phyloP scores from a whole-genome alignment of 768 basidiomycete genomes.

The Lentinus brumalis region DNA sequence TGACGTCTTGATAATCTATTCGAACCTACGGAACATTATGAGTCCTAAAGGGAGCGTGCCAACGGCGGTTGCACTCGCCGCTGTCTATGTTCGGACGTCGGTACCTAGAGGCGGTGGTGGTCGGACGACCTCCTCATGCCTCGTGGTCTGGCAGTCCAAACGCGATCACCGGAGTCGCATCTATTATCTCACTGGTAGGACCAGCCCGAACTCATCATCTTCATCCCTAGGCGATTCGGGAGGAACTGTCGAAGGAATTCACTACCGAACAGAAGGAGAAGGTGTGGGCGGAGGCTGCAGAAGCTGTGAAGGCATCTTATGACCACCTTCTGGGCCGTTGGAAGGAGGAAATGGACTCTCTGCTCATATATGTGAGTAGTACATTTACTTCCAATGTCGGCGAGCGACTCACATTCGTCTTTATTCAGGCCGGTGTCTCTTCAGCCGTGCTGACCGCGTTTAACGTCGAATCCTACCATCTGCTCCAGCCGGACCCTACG shows the following conservation, averaged over 20 bases:
- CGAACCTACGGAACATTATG: too few relatives aligned
- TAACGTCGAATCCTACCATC: conserved; percentile 19
- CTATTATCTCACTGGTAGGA: too few relatives aligned
- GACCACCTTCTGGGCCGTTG: conserved; percentile 18
- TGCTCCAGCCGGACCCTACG: conserved; percentile 15
- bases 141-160: too few relatives aligned
- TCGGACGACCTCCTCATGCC: too few relatives aligned
- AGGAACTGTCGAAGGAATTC: background rate
- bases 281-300: conserved; percentile 5
- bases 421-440: conserved; percentile 24
- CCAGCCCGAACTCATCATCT: too few relatives aligned
- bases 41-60: too few relatives aligned
- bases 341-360: conserved; percentile 25
- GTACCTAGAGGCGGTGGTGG: too few relatives aligned
- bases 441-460: conserved; percentile 29
- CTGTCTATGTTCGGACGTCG: too few relatives aligned
- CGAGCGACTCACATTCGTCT: background rate
- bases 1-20: too few relatives aligned
- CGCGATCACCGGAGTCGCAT: too few relatives aligned
- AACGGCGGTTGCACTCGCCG: too few relatives aligned
- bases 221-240: conserved; percentile 1
- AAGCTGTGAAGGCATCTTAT: conserved; percentile 12
- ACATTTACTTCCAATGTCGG: too few relatives aligned
- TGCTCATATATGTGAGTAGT: conserved; percentile 24
- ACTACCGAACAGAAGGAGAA: background rate